A percentile compares a stretch with the other conserved stretches of the same genome.
These are phyloP conservation scores for Saccharomycopsis olivae DNA, from an alignment of 805 yeast species.

Conservation along the genomic window DNA sequence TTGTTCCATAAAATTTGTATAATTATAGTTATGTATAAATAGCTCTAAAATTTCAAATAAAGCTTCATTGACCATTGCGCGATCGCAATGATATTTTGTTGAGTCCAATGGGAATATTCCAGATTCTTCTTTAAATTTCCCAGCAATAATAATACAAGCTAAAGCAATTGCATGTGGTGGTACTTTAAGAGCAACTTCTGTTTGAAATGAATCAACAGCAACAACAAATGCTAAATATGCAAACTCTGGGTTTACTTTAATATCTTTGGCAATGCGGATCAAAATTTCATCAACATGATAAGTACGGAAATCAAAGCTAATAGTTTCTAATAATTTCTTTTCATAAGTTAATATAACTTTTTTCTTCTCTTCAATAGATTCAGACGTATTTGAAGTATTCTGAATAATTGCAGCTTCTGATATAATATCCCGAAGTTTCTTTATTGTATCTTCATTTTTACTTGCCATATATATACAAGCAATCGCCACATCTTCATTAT, in stretches of 20 bases:
- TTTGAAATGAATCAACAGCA: slow-evolving; percentile 59
- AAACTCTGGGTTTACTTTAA: slow-evolving; percentile 34
- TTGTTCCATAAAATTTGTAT: slow-evolving; percentile 35
- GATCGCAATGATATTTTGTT: slow-evolving; percentile 24
- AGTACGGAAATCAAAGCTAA: slow-evolving; percentile 70
- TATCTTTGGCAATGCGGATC: slow-evolving; percentile 46
- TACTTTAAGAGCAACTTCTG: slow-evolving; percentile 55
- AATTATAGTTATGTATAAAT: slow-evolving; percentile 46
- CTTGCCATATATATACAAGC: slow-evolving; percentile 62
- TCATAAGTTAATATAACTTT: slow-evolving; percentile 51
- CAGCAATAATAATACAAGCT: slow-evolving; percentile 52
- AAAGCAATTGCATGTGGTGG: slow-evolving; percentile 73
- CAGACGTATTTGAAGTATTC: slow-evolving; percentile 10
- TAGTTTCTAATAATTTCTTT: slow-evolving; percentile 61
- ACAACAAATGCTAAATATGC: slow-evolving; percentile 63
- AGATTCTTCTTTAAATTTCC: slow-evolving; percentile 30
- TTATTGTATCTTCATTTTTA: slow-evolving; percentile 77
- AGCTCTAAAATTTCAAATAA: slow-evolving; percentile 48
- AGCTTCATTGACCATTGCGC: slow-evolving; percentile 32
- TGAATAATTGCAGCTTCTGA: slow-evolving; percentile 35
- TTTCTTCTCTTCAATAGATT: slow-evolving; percentile 39
- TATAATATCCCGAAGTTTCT: slow-evolving; percentile 56
- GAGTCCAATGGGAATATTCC: slow-evolving; percentile 23
- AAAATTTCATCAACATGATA: slow-evolving; percentile 58
- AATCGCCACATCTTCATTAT: slow-evolving; percentile 53